Conservation (phyloP, 768 basidiomycete species). For the Rhodotorula taiwanensis region DNA sequence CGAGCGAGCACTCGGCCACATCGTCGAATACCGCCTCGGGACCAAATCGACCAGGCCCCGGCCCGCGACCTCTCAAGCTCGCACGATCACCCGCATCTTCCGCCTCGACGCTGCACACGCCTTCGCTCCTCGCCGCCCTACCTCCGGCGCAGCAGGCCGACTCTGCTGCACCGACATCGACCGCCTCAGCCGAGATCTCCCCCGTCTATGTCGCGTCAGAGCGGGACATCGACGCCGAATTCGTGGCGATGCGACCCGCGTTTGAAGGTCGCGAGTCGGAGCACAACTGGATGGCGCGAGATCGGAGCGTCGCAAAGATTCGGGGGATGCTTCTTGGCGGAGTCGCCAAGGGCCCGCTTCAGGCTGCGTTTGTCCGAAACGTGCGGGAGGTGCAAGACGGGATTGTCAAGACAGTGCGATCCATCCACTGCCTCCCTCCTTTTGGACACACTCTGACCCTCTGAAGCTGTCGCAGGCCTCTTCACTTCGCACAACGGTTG, state of each 20-base stretch:
- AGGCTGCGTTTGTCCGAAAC: conserved; percentile 64
- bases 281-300: conserved; percentile 84
- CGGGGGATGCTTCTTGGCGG: conserved; percentile 57
- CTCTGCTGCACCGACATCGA: conserved; percentile 14
- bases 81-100: background rate
- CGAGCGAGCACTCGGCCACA: background rate
- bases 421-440: conserved; percentile 2
- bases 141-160: conserved; percentile 28
- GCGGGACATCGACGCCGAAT: conserved; percentile 78
- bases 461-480: conserved; percentile 54
- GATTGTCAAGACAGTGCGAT: conserved; percentile 72
- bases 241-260: conserved; percentile 64
- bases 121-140: conserved; percentile 19
- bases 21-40: background rate
- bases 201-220: conserved; percentile 61
- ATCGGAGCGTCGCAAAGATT: conserved; percentile 45
- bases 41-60: background rate
- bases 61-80: conserved; percentile 9
- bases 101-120: background rate
- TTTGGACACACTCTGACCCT: background rate
- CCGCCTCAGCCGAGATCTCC: background rate
- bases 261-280: conserved; percentile 97
- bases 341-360: conserved; percentile 65
- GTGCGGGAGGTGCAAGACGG: conserved; percentile 75
- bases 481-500: conserved; percentile 85